Evolutionary conservation across 352 stramenopile species (phyloP), one percentile per base, ranked within the genome.

Genomic region (Saprolegnia diclina): DNA sequence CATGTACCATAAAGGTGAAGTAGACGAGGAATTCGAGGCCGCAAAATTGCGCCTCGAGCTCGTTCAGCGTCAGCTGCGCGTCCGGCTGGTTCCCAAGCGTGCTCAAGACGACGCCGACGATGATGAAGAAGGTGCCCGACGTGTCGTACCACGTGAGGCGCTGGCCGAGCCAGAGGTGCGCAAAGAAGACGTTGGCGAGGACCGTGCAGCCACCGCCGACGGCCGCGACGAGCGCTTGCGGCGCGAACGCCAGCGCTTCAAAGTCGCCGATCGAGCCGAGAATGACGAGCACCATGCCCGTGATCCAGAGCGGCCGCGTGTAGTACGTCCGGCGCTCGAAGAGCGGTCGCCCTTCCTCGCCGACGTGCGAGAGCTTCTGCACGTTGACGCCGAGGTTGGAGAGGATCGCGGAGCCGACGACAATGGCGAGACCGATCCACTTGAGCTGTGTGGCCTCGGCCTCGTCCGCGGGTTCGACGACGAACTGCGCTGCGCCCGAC

Each of bases 111-210:
- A 94, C 83, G 62, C 83, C 86, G 35, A 90, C 80, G 55, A 94
- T 88, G 68, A 94, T 94, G 32, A 90, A 70, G 22, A 90, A 37
- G 32, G 86, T 94, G 22, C 86, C 86, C 7, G 84, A 44, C 35
- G 90, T 69, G 73, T 94, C 86, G 21, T 79, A 85, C 53, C 76
- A 67, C 44, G 79, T 89, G 62, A 94, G 52, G 46, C 81, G 81
- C 74, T 88, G 84, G 10, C 85, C 83, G 61, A 96, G 79, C 86
- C 86, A 92, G 64, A 91, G 61, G 56, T 94, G 83, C 11, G 85
- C 87, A 63, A 96, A 96, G 64, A 95, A 92, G 4, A 95, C 85
- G 62, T 96, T 96, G 42, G 86, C 85, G 10, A 96, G 76, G 45
- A 96, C 84, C 0, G 89, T 96, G 67, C 87, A 93, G 46, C 87